A percentile compares a stretch with the other conserved stretches of the same genome.
Evolutionary conservation across 192 early-diverging fungal genomes (phyloP).

Genomic region (Gryganskiella cystojenkinii): DNA sequence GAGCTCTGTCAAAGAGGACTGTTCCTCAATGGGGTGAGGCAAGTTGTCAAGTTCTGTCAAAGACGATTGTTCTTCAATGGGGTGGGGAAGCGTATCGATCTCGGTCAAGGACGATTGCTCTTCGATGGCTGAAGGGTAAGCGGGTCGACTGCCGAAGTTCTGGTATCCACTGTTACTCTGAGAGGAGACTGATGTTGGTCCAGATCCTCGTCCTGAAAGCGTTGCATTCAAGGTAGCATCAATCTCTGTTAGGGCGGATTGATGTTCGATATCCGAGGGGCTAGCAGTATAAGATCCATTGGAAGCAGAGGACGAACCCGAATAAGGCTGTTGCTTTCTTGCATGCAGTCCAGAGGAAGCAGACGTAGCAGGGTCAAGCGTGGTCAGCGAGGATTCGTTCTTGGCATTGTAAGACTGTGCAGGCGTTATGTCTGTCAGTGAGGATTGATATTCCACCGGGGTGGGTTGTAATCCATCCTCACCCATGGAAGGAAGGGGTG

Average conservation of each 20-base stretch:
- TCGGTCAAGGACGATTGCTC: conserved; percentile 38
- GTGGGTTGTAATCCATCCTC: conserved; percentile 24
- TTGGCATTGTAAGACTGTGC: neutral
- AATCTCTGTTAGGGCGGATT: conserved; percentile 45
- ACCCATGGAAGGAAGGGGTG: no score
- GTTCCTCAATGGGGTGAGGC: conserved; percentile 4
- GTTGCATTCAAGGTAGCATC: conserved; percentile 1
- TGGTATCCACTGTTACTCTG: neutral
- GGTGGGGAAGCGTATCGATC: conserved; percentile 18
- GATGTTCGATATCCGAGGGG: conserved; percentile 37
- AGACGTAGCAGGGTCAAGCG: conserved; percentile 16
- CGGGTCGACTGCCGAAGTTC: neutral
- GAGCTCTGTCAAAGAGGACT: conserved; percentile 29
- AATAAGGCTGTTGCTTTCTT: conserved; percentile 18
- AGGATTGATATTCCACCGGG: conserved; percentile 42
- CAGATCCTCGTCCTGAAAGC: neutral
- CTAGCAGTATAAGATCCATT: neutral
- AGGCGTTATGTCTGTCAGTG: conserved; percentile 27
- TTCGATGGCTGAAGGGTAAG: conserved; percentile 23
- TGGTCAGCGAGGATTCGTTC: conserved; percentile 26
- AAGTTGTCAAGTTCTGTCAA: conserved; percentile 33
- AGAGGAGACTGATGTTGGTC: neutral
- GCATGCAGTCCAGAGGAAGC: conserved; percentile 4
- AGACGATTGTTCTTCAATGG: conserved; percentile 1
- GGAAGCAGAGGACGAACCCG: neutral